Base-by-base conservation (phyloP, 305 asterid genomes). In the Fraxinus ornus region DNA sequence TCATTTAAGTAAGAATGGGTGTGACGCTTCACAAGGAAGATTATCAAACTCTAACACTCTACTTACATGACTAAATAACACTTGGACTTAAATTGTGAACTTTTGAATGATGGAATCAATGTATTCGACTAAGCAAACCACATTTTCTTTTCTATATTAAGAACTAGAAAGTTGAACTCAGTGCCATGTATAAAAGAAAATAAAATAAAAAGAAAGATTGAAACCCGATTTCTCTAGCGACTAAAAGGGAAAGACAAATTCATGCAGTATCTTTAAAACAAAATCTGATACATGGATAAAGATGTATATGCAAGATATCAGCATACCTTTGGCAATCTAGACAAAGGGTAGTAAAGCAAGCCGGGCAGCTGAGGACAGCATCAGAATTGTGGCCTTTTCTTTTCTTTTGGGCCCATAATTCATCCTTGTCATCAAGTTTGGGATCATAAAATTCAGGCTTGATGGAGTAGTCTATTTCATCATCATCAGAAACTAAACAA, bases 311-410 rank as follows among this genome's bases (percentile, higher is more conserved):
- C 8, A 17, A 15, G 30, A 55, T 19, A 68, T 5, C 21, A 22
- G 47, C 57, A 52, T 85, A 91, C 98, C 98, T 94, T 83, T 94
- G 99, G 88, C 92, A 90, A 83, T 95, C 99, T 49, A 93, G 83
- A 82, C 94, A 95, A 70, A 95, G 93, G 60, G 97, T 95, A 79
- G 97, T 94, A 83, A 94, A 94, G 90, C 98, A 95, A 87, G 98
- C 97, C 78, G 98, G 98, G 89, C 98, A 95, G 84, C 91, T 91
- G 71, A 95, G 98, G 30, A 91, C 92, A 64, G 94, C 98, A 82
- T 95, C 98, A 78, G 97, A 94, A 76, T 30, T 76, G 71, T 79
- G 91, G 39, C 97, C 97, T 70, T 87, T 79, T 82, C 95, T 87
- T 82, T 89, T 90, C 85, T 88, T 93, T 10, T 89, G 91, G 73